A percentile compares a stretch with the other conserved stretches of the same genome.
Evolutionary conservation across 805 yeast genomes (phyloP).

Genomic region (Saccharomycopsis javanensis): DNA sequence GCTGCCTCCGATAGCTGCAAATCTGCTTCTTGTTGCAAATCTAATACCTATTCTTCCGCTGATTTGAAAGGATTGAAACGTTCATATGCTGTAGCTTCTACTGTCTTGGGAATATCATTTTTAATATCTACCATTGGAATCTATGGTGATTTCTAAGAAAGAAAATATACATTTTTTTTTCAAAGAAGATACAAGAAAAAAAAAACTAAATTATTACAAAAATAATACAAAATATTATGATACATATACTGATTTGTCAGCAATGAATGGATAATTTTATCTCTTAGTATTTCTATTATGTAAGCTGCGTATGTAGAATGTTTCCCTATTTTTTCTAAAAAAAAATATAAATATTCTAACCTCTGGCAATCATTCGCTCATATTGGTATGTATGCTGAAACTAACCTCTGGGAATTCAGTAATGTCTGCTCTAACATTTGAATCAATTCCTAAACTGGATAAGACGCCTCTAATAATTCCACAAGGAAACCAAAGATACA

Average conservation of each 20-base stretch:
- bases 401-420: conserved; percentile 55
- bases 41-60: conserved; percentile 30
- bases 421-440: conserved; percentile 56
- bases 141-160: conserved; percentile 37
- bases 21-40: conserved; percentile 28
- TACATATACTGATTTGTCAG: not conserved
- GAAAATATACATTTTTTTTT: not conserved
- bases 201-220: not conserved
- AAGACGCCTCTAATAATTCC: conserved; percentile 70
- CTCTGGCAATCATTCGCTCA: not conserved
- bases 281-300: not conserved
- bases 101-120: conserved; percentile 37
- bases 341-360: not conserved
- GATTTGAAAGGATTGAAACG: conserved; percentile 29
- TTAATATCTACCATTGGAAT: conserved; percentile 45
- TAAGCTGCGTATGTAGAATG: not conserved
- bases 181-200: not conserved
- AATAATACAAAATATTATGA: not conserved
- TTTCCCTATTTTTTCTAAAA: too few species aligned
- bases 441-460: conserved; percentile 57
- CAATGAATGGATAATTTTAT: not conserved
- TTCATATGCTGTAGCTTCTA: conserved; percentile 33
- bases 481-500: conserved; percentile 60
- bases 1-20: conserved; percentile 18
- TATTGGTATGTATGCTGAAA: conserved; percentile 55